phyloP scores from a whole-genome alignment of 2,329 filamentous ascomycete species.

The Xylaria digitata region DNA sequence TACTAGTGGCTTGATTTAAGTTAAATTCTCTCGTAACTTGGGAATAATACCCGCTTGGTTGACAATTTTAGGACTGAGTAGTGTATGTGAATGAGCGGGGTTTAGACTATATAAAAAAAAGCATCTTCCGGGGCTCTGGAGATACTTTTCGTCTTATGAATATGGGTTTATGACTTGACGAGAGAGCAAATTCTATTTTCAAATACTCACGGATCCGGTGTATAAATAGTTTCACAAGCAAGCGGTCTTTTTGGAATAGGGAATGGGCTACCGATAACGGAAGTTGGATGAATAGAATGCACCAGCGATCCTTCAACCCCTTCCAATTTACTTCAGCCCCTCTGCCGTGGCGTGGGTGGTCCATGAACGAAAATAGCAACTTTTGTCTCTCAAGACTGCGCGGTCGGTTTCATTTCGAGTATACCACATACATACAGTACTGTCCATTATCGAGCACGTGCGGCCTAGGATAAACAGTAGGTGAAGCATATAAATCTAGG shows the following conservation, averaged over 20 bases:
- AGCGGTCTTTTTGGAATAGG: constrained; percentile 6
- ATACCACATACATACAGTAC: background rate
- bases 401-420: constrained; percentile 18
- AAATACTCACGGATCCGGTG: constrained; percentile 7
- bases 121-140: background rate
- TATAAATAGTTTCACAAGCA: constrained; percentile 25
- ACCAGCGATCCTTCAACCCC: constrained; percentile 29
- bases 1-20: constrained; percentile 47
- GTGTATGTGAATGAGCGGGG: background rate
- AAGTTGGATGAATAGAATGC: constrained; percentile 5
- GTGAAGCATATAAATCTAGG: background rate
- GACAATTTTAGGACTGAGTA: background rate
- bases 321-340: constrained; percentile 26
- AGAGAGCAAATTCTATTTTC: constrained; percentile 24
- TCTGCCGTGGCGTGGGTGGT: constrained; percentile 24
- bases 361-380: constrained; percentile 29
- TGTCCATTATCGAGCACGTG: background rate
- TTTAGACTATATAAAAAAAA: too few relatives aligned
- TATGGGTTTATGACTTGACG: constrained; percentile 20
- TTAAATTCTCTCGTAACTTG: constrained; percentile 12
- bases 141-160: background rate
- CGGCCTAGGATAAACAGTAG: background rate
- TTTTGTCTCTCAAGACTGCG: constrained; percentile 1
- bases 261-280: background rate
- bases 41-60: constrained; percentile 4